Evolutionary conservation across 225 moss, liverwort and hornwort species (phyloP), one percentile per base, ranked within the genome.

Genomic region (Antitrichia curtipendula): DNA sequence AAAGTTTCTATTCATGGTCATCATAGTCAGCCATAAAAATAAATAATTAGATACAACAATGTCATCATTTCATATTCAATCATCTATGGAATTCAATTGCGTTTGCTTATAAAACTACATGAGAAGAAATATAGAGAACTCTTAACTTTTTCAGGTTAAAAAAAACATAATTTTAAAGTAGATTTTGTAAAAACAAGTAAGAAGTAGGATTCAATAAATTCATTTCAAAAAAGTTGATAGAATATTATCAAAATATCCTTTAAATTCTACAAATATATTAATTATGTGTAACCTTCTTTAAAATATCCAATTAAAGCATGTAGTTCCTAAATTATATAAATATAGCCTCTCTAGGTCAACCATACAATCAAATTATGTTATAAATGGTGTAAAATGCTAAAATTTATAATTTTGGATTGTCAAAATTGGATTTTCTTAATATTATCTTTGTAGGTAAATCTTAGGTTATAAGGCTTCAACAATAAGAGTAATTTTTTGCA

Each of bases 1-100:
- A 21, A 56, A 54, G 31, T 40, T 64, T 56, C 1, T 34, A 45
- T 57, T 85, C n/a, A 16, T 81, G 9, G 23, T 60, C 14, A 58
- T 16, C 2, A 9, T 28, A 16, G 27, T 25, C 59, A 41, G 14
- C 19, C 16, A 10, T 61, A 12, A 79, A 28, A 27, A 12, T n/a
- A 15, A 6, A 36, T 43, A 41, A 9, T 54, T n/a, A 25, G 29
- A 15, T 78, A 11, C 38, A n/a, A 29, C 28, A 45, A 24, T 43
- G 43, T n/a, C 50, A 68, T 75, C 28, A 57, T 82, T 68, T 76
- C 23, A 40, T 19, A 68, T 41, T 68, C 63, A 78, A 47, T 29
- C 38, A 69, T 65, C 13, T 23, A 16, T 6, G 0, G 1, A 12
- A 3, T 29, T 74, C 3, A 50, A 1, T 32, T 19, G 8, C 0